phyloP scores from a whole-genome alignment of 441 rosid genomes.

The Pelargonium cotyledonis region DNA sequence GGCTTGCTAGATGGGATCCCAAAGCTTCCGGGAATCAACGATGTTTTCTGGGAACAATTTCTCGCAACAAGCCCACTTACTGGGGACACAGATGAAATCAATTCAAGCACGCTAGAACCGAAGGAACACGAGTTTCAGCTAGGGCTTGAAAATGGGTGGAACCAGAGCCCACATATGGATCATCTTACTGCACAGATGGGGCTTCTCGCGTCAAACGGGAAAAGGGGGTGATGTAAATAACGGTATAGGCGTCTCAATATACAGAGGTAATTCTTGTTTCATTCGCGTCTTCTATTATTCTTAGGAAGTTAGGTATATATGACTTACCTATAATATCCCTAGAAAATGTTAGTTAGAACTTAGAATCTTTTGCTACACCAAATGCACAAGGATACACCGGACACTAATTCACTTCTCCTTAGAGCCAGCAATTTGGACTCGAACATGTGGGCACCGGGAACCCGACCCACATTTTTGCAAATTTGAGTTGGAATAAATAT shows the following conservation, averaged over 20 bases:
- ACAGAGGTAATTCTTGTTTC: neutral
- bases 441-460: too few species aligned
- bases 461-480: too few species aligned
- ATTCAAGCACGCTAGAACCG: constrained; percentile 20
- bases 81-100: constrained; percentile 41
- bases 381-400: too few species aligned
- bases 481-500: too few species aligned
- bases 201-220: constrained; percentile 38
- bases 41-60: constrained; percentile 59
- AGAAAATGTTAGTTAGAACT: neutral
- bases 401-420: too few species aligned
- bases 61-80: constrained; percentile 31
- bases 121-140: constrained; percentile 32
- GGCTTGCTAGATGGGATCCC: constrained; percentile 32
- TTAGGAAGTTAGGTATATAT: too few species aligned
- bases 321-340: too few species aligned
- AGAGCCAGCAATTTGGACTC: too few species aligned
- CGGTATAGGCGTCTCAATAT: constrained; percentile 17
- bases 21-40: constrained; percentile 42
- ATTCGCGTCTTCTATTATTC: neutral
- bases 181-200: constrained; percentile 48
- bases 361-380: too few species aligned
- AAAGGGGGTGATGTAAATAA: constrained; percentile 26
- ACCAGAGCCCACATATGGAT: constrained; percentile 35
- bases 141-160: constrained; percentile 26